These are phyloP conservation scores for Pseudonitzschia delicatissima DNA, from an alignment of 108 stramenopile species.

Conservation along the genomic window DNA sequence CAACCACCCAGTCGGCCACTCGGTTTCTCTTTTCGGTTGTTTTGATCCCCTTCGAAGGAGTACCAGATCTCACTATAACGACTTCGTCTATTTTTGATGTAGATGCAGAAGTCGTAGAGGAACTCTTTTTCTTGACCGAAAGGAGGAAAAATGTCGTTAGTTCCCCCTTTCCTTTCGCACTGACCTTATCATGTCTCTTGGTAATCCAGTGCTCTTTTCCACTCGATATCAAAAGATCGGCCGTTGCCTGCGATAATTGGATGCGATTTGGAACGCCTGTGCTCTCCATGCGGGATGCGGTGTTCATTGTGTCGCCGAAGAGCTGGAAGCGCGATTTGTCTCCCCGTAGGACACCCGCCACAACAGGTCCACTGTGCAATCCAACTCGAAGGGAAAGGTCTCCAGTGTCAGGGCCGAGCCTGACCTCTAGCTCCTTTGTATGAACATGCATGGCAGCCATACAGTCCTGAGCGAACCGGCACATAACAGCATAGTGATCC, in stretches of 20 bases:
- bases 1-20: conserved; percentile 10
- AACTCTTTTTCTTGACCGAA: neutral
- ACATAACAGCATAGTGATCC: conserved; percentile 40
- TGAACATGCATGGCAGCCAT: conserved; percentile 24
- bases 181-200: conserved; percentile 24
- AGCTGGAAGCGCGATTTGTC: conserved; percentile 51
- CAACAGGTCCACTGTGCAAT: conserved; percentile 43
- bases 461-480: conserved; percentile 37
- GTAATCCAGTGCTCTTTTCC: conserved; percentile 35
- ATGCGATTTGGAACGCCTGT: conserved; percentile 29
- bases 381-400: conserved; percentile 40
- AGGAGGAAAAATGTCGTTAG: conserved; percentile 37
- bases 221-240: conserved; percentile 23
- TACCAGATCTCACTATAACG: neutral
- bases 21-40: neutral
- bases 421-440: conserved; percentile 5
- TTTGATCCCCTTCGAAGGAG: neutral
- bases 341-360: conserved; percentile 50
- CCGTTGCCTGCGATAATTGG: conserved; percentile 43
- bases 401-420: conserved; percentile 22
- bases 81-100: neutral
- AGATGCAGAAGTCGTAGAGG: neutral
- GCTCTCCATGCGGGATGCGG: conserved; percentile 43
- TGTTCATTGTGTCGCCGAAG: conserved; percentile 56
- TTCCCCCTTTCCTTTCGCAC: conserved; percentile 51